phyloP scores from a whole-genome alignment of 371 early-diverging fungal species.

The Funneliformis caledonium region DNA sequence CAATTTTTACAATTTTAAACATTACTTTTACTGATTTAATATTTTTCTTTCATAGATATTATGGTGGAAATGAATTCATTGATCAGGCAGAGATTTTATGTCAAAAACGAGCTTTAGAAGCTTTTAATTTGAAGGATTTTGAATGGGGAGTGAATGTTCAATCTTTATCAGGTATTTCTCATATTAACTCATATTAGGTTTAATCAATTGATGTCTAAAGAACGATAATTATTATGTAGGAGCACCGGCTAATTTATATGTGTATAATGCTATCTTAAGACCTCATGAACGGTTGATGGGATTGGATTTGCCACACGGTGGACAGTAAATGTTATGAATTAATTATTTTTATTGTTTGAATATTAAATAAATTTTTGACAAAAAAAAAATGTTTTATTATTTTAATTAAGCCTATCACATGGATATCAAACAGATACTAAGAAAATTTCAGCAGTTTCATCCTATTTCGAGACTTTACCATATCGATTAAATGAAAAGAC shows the following conservation, averaged over 20 bases:
- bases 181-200: neutral
- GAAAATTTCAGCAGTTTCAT: constrained; percentile 97
- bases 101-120: constrained; percentile 94
- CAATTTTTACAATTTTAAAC: constrained; percentile 3
- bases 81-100: constrained; percentile 96
- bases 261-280: constrained; percentile 94
- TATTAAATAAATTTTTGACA: neutral
- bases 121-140: constrained; percentile 85
- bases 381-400: neutral
- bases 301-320: constrained; percentile 98
- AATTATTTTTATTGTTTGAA: neutral
- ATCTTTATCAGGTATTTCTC: constrained; percentile 81
- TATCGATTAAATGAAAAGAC: constrained; percentile 92
- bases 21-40: neutral
- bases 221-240: constrained; percentile 51
- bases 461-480: constrained; percentile 98
- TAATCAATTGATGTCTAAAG: neutral
- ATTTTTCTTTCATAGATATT: constrained; percentile 73
- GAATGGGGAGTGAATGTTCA: constrained; percentile 99
- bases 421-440: constrained; percentile 98
- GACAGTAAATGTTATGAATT: constrained; percentile 81
- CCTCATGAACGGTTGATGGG: constrained; percentile 99
- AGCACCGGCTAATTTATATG: constrained; percentile 97
- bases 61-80: constrained; percentile 99
- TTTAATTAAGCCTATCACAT: constrained; percentile 84